Percentiles rank a stretch among this genome's conserved stretches.
Conservation (phyloP, 768 basidiomycete genomes). For the Mycena galopus region DNA sequence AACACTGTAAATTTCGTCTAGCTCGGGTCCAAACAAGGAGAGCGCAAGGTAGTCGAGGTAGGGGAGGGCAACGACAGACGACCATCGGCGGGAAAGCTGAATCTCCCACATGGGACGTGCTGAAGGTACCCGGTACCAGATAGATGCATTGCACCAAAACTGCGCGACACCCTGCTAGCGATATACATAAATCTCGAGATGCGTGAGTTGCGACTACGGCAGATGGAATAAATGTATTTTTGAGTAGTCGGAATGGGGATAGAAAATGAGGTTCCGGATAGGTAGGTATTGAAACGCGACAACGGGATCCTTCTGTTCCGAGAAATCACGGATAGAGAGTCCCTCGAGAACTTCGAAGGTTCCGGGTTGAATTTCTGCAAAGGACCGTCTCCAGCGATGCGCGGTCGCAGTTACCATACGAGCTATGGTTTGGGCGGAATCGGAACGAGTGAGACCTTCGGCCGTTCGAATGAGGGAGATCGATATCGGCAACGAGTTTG, state of each 20-base stretch:
- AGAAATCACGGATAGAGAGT: not conserved
- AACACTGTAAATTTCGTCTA: not conserved
- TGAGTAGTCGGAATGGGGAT: not conserved
- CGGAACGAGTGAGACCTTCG: not conserved
- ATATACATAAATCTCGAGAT: not conserved
- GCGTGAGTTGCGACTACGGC: constrained; percentile 16
- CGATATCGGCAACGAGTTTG: not conserved
- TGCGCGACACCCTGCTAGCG: not conserved
- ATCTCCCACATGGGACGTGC: not conserved
- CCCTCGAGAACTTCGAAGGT: constrained; percentile 7
- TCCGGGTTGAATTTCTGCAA: not conserved
- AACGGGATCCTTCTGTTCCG: not conserved
- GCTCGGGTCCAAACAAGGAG: not conserved
- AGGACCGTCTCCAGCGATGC: not conserved
- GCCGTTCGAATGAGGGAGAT: not conserved
- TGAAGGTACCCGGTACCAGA: not conserved
- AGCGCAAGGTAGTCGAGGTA: not conserved
- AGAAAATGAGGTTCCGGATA: not conserved
- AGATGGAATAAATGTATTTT: not conserved
- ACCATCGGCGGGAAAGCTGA: not conserved
- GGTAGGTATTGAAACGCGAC: constrained; percentile 6
- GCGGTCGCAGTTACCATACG: too few relatives aligned
- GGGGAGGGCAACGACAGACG: constrained; percentile 1
- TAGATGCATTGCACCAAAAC: constrained; percentile 9
- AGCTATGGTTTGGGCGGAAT: not conserved